These are phyloP conservation scores for Cytospora mali DNA, from an alignment of 2,329 filamentous ascomycete genomes.

Conservation along the genomic window DNA sequence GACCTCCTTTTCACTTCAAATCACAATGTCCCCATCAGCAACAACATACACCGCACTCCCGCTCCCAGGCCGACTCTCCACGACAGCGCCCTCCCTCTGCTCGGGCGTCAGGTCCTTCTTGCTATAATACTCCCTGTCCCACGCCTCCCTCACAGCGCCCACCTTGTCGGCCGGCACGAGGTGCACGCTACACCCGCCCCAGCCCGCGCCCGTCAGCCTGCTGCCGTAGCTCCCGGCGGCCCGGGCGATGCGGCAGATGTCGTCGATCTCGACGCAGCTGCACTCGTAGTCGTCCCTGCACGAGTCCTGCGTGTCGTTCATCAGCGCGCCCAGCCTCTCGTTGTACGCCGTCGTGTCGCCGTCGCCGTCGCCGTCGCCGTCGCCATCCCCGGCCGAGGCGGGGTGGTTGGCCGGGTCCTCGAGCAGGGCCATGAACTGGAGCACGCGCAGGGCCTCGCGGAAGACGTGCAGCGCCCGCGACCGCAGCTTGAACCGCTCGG, in stretches of 20 bases:
- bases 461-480: slow-evolving; percentile 92
- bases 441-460: slow-evolving; percentile 81
- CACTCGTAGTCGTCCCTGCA: slow-evolving; percentile 90
- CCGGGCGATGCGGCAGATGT: slow-evolving; percentile 79
- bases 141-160: slow-evolving; percentile 72
- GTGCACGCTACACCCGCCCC: slow-evolving; percentile 96
- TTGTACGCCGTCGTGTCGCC: slow-evolving; percentile 65
- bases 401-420: slow-evolving; percentile 48
- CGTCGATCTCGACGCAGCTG: slow-evolving; percentile 89
- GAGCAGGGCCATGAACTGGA: slow-evolving; percentile 81
- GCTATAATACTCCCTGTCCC: slow-evolving; percentile 81
- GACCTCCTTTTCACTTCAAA: not conserved
- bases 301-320: slow-evolving; percentile 88
- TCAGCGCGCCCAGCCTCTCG: slow-evolving; percentile 72
- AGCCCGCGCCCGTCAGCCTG: slow-evolving; percentile 88
- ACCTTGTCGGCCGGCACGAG: slow-evolving; percentile 85
- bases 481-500: slow-evolving; percentile 82
- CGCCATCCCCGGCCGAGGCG: slow-evolving; percentile 32
- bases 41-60: slow-evolving; percentile 62
- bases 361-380: slow-evolving; percentile 49
- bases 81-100: slow-evolving; percentile 76
- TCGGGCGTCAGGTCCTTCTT: slow-evolving; percentile 68
- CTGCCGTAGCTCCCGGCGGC: slow-evolving; percentile 81
- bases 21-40: slow-evolving; percentile 32
- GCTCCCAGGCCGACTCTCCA: slow-evolving; percentile 84